Evolutionary conservation across 2,329 filamentous ascomycete genomes (phyloP), one percentile per base, ranked within the genome.

Genomic region (Penicillium rolfsii): DNA sequence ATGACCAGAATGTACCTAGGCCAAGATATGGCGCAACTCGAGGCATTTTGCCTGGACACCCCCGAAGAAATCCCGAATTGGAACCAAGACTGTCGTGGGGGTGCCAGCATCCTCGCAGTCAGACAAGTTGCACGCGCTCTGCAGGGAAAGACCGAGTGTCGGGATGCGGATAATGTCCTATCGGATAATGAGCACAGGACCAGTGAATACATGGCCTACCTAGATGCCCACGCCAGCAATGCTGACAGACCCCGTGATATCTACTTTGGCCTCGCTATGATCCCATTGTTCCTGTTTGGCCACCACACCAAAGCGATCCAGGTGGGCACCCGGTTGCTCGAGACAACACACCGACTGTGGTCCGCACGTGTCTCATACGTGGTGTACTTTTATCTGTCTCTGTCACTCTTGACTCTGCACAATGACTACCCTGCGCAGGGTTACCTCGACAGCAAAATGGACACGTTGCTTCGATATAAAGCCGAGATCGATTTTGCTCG

Each of bases 41-140:
- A 88, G 68, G 74, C 77, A 1, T 87, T 83, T 72, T 84, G 86
- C 66, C 78, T 79, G 19, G 84, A 87, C 41, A 79, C 82, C 2
- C 80, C 84, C 1, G 80, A 87, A 48, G 85, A 87, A 58, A 82
- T 85, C 64, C 80, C 80, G 7, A 80, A 83, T 19, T 88, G 85
- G 85, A 71, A 76, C 14, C 74, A 77, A 43, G 86, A 88, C 67
- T 76, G 86, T 8, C 81, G 86, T 56, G 86, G 86, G 36, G 86
- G 87, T 8, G 80, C 83, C 1, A 79, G 86, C 50, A 71, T 89
- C n/a, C 76, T 83, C 52, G 78, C 81, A 48, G 79, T 83, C 12
- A 76, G 83, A 62, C 86, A 89, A 74, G 83, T 83, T 56, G 76
- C 80, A 11, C 80, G 85, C 58, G 85, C 86, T 12, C 70, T 89